Percentiles rank a stretch among this genome's conserved stretches.
Conservation (phyloP, 1,139 yeast genomes). For the Kodamaea sp. region DNA sequence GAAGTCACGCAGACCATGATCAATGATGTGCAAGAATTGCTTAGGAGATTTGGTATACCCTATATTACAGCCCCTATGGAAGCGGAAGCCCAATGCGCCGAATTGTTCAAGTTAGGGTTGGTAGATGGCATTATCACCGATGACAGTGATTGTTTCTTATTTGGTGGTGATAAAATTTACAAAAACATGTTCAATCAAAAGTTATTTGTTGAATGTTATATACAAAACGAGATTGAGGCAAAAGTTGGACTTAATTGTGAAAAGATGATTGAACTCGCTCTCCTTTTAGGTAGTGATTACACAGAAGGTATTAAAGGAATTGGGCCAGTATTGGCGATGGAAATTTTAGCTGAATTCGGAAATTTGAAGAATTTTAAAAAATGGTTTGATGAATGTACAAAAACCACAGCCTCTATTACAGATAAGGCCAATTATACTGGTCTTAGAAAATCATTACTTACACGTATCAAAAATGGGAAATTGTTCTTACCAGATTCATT, state of each 20-base stretch:
- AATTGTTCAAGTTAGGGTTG: constrained; percentile 55
- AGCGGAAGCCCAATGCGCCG: constrained; percentile 98
- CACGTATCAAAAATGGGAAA: constrained; percentile 55
- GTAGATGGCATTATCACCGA: constrained; percentile 97
- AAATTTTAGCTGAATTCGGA: constrained; percentile 85
- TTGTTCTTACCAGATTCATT: constrained; percentile 61
- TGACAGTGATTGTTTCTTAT: constrained; percentile 93
- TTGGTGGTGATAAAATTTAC: constrained; percentile 84
- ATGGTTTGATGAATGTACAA: constrained; percentile 38
- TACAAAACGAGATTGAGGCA: constrained; percentile 51
- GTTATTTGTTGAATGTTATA: constrained; percentile 85
- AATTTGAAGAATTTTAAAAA: constrained; percentile 29
- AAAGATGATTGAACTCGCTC: constrained; percentile 73
- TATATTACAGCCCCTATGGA: constrained; percentile 95
- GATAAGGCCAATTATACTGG: constrained; percentile 22
- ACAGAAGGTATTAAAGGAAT: constrained; percentile 88
- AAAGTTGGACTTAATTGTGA: constrained; percentile 64
- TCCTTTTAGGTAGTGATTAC: constrained; percentile 87
- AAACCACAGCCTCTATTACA: constrained; percentile 13
- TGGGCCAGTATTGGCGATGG: constrained; percentile 92
- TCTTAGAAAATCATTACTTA: constrained; percentile 48
- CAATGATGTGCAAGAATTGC: constrained; percentile 81
- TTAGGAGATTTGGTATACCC: constrained; percentile 88
- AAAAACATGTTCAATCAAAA: constrained; percentile 94
- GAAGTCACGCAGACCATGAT: constrained; percentile 87